Base-by-base conservation (phyloP, 2,329 filamentous ascomycete genomes). In the Thyridium curvatum region DNA sequence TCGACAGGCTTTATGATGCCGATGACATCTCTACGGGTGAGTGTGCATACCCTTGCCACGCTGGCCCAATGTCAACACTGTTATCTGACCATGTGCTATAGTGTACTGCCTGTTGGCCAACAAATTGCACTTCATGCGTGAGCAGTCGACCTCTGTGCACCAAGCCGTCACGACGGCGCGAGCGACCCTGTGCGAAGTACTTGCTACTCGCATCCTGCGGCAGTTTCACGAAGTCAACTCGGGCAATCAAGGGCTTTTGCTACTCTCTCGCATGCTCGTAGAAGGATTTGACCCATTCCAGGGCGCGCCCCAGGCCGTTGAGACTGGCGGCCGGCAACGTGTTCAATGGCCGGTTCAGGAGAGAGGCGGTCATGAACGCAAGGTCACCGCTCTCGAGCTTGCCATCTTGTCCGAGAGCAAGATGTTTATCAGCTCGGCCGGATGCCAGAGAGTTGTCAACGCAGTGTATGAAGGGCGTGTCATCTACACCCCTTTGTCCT, bases 361-460 rank as follows among this genome's bases (percentile, higher is more conserved):
- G 13, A 51, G 60, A 46, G 53, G 56, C 36, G 62, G 63, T 17
- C 57, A 64, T 32, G 67, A 69, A 48, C 55, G 76, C 39, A 81
- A 79, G 54, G 59, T 85, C 26, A 85, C 81, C 3, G 79, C 82
- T 2, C 71, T 94, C 8, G 87, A 94, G 61, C 77, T 93, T 26
- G 87, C 86, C 38, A 93, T 93, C 45, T 69, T 93, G 30, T 87
- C 82, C 1, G 84, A 90, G 59, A 86, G 84, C 59, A 91, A 90
- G 58, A 67, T 78, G 41, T 87, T 94, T 42, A 66, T 93, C 28
- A 82, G 80, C 58, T 82, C 84, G 31, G 84, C 84, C 1, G 83
- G 86, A 3, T 90, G 84, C 46, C 84, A 90, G 55, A 85, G 84
- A 60, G 84, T 94, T 64, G 82, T 93, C 21, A 78, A 86, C 48